Percentiles rank a stretch among this genome's conserved stretches.
Conservation (phyloP, 768 basidiomycete species). For the Phaeotremella fagi region DNA sequence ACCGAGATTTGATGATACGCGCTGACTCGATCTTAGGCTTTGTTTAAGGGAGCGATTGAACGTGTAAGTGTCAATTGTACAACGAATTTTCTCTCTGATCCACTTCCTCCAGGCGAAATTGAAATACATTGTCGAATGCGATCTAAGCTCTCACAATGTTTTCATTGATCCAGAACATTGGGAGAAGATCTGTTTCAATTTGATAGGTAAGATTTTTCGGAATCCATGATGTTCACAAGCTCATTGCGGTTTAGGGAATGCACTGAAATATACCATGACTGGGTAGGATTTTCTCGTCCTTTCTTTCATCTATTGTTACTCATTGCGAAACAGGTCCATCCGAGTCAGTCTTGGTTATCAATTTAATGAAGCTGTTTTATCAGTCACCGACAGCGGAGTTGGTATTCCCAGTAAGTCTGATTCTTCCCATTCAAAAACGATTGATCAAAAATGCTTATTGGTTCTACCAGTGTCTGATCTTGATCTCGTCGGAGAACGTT, state of each 20-base stretch:
- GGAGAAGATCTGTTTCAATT: constrained; percentile 50
- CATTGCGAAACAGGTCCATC: constrained; percentile 29
- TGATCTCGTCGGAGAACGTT: constrained; percentile 48
- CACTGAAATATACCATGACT: constrained; percentile 45
- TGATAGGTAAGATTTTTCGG: constrained; percentile 32
- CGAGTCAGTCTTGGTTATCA: constrained; percentile 35
- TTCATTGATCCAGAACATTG: constrained; percentile 48
- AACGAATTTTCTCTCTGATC: not conserved
- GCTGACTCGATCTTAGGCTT: constrained; percentile 2
- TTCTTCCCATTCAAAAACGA: not conserved
- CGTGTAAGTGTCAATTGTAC: constrained; percentile 23
- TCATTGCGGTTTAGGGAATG: constrained; percentile 33
- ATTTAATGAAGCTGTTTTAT: constrained; percentile 29
- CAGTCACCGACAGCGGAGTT: constrained; percentile 48
- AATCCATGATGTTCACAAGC: not conserved
- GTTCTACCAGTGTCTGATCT: constrained; percentile 33
- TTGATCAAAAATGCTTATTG: not conserved
- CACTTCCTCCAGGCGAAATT: constrained; percentile 13
- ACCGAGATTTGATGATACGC: not conserved
- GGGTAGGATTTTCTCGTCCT: constrained; percentile 1
- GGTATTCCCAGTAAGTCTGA: constrained; percentile 44
- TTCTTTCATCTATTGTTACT: constrained; percentile 2
- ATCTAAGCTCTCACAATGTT: constrained; percentile 20
- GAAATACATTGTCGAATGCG: constrained; percentile 42
- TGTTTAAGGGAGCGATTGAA: constrained; percentile 49